These are phyloP conservation scores for Teratosphaeria destructans DNA, from an alignment of 2,329 filamentous ascomycete species.

Conservation along the genomic window DNA sequence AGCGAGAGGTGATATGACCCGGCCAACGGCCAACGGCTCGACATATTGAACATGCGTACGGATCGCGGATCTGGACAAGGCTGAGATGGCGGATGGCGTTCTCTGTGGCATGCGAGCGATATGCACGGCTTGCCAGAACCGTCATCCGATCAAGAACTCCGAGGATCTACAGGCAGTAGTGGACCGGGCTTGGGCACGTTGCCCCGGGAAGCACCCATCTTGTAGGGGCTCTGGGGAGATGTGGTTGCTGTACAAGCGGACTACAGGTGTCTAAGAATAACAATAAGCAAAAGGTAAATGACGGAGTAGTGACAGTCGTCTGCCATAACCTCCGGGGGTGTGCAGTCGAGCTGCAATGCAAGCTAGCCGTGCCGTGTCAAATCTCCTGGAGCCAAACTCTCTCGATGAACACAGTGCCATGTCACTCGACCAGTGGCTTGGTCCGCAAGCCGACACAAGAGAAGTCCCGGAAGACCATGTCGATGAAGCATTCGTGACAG, in stretches of 20 bases:
- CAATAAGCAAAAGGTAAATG: neutral
- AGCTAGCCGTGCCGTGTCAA: neutral
- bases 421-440: neutral
- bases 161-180: neutral
- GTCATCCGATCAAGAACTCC: neutral
- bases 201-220: neutral
- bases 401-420: neutral
- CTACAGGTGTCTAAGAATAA: neutral
- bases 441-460: neutral
- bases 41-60: neutral
- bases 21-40: neutral
- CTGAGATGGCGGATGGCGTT: neutral
- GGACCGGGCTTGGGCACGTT: neutral
- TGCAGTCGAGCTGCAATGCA: neutral
- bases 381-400: neutral
- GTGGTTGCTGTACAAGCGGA: neutral
- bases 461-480: neutral
- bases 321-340: neutral
- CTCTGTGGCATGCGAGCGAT: neutral
- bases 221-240: neutral
- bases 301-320: neutral
- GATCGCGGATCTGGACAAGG: neutral
- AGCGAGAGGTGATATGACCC: neutral
- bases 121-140: neutral
- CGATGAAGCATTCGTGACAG: neutral